A percentile compares a stretch with the other conserved stretches of the same genome.
These are phyloP conservation scores for Cunninghamia lanceolata DNA, from an alignment of 75 land plant genomes.

Conservation along the genomic window DNA sequence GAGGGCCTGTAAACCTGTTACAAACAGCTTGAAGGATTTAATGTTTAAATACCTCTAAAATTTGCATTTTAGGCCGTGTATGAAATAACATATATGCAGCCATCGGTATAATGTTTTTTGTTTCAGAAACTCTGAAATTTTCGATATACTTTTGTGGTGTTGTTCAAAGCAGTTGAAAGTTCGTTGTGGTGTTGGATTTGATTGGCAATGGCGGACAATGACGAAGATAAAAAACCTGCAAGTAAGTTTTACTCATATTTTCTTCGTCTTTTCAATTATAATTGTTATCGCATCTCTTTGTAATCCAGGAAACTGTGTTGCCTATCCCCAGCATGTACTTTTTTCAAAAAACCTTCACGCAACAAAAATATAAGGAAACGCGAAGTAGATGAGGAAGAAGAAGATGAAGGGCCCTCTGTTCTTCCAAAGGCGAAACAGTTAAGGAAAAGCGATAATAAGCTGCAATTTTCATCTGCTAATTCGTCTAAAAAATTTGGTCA, in stretches of 20 bases:
- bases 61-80: too few species aligned
- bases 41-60: too few species aligned
- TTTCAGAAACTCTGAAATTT: too few species aligned
- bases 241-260: not conserved
- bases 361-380: constrained; percentile 81
- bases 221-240: not conserved
- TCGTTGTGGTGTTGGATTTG: not conserved
- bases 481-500: not conserved
- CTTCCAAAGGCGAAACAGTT: constrained; percentile 33
- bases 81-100: too few species aligned
- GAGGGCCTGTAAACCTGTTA: too few species aligned
- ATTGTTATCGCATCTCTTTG: not conserved
- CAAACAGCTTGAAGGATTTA: too few species aligned
- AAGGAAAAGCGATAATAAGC: constrained; percentile 35
- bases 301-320: not conserved
- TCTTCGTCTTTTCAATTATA: too few species aligned
- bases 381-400: constrained; percentile 34
- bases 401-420: constrained; percentile 19
- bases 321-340: constrained; percentile 46
- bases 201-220: constrained; percentile 1
- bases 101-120: too few species aligned
- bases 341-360: constrained; percentile 57
- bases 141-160: too few species aligned
- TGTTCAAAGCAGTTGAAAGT: too few species aligned
- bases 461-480: constrained; percentile 49